phyloP scores from a whole-genome alignment of 2,329 filamentous ascomycete species.

The Aureobasidium sp. region DNA sequence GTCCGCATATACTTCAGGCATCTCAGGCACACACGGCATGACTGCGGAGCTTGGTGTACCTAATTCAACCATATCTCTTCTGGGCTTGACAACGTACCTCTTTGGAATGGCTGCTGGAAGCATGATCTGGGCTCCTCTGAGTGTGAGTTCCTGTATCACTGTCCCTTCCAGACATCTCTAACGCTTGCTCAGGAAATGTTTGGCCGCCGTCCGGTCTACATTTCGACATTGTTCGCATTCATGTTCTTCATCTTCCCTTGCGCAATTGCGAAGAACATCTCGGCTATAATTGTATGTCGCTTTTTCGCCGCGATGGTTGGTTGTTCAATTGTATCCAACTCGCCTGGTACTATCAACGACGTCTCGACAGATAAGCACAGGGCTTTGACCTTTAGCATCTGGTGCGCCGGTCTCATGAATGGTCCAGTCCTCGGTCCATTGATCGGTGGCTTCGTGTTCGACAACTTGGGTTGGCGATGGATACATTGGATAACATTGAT shows the following conservation, averaged over 20 bases:
- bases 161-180: background rate
- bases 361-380: constrained; percentile 68
- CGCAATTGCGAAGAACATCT: background rate
- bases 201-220: constrained; percentile 10
- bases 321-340: constrained; percentile 41
- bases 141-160: background rate
- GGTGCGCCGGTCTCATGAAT: constrained; percentile 72
- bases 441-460: constrained; percentile 9
- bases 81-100: constrained; percentile 7
- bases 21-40: background rate
- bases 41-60: background rate
- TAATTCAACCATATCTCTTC: background rate
- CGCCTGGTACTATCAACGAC: constrained; percentile 71
- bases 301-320: constrained; percentile 11
- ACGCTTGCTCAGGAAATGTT: background rate
- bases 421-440: constrained; percentile 12
- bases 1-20: constrained; percentile 6
- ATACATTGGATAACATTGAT: constrained; percentile 29
- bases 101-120: constrained; percentile 13
- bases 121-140: constrained; percentile 13
- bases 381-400: constrained; percentile 69
- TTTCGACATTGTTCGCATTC: background rate
- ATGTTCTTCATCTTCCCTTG: constrained; percentile 11
- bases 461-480: constrained; percentile 15
- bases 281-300: background rate